Evolutionary conservation across 345 rosid species (phyloP).

Genomic region (Eucalyptus guilfoylei): DNA sequence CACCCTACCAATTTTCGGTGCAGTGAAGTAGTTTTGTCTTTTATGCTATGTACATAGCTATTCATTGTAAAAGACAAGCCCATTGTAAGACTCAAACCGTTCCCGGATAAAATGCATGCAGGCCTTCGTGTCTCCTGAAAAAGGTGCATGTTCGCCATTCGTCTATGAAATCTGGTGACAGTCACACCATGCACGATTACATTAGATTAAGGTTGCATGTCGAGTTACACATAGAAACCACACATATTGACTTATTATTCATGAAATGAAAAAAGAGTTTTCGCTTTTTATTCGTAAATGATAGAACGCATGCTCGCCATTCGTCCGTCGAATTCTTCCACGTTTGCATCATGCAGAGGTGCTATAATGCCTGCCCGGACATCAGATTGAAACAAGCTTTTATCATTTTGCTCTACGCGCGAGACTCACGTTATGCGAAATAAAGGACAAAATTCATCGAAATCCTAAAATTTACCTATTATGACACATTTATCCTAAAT

Average conservation of each 20-base stretch:
- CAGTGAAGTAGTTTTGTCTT: not conserved
- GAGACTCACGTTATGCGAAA: not conserved
- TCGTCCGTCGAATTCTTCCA: not conserved
- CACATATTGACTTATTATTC: not conserved
- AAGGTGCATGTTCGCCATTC: not conserved
- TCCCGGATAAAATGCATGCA: not conserved
- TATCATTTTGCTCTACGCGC: not conserved
- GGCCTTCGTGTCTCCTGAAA: not conserved
- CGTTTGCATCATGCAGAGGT: not conserved
- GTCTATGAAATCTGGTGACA: not conserved
- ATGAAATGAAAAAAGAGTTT: not conserved
- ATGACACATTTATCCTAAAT: too few species aligned
- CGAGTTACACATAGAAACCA: not conserved
- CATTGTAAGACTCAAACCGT: too few species aligned
- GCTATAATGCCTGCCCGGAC: not conserved
- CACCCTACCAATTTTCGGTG: not conserved
- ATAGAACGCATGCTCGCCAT: not conserved
- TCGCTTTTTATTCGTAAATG: not conserved
- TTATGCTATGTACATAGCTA: not conserved
- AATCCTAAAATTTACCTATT: rapidly evolving
- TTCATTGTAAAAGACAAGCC: not conserved
- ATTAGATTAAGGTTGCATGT: not conserved
- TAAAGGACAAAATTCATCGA: not conserved
- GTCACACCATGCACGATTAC: not conserved
- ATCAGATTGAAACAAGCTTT: not conserved